Percentiles rank a stretch among this genome's conserved stretches.
phyloP scores from a whole-genome alignment of 2,329 filamentous ascomycete genomes.

The Penicillium frequentans region DNA sequence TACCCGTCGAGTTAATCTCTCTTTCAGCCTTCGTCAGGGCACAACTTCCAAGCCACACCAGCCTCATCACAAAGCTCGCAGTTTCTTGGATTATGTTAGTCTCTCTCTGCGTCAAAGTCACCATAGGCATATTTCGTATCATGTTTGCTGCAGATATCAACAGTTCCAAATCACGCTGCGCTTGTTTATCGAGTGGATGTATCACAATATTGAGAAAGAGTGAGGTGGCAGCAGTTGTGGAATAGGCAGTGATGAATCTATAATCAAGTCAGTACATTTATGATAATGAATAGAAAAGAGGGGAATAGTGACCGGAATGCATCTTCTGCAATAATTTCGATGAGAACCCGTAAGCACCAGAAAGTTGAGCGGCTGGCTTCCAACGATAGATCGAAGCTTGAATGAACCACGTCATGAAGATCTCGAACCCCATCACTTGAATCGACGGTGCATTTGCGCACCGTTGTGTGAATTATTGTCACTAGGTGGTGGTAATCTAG shows the following conservation, averaged over 20 bases:
- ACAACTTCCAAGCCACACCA: conserved; percentile 20
- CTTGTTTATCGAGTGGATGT: conserved; percentile 14
- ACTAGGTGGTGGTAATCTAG: conserved; percentile 17
- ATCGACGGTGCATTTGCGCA: conserved; percentile 14
- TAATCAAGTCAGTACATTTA: not conserved
- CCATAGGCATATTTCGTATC: conserved; percentile 4
- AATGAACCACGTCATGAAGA: conserved; percentile 20
- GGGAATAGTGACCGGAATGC: conserved; percentile 12
- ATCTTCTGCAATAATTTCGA: conserved; percentile 1
- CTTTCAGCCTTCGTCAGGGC: conserved; percentile 14
- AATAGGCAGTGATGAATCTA: conserved; percentile 14
- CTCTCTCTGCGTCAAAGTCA: conserved; percentile 3
- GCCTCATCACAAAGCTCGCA: conserved; percentile 15
- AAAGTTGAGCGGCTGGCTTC: conserved; percentile 17
- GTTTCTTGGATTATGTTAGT: conserved; percentile 1
- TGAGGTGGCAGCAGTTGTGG: conserved; percentile 10
- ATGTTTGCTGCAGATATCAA: conserved; percentile 16
- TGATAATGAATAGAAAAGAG: not conserved
- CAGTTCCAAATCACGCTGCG: conserved; percentile 15
- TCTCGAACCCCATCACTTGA: conserved; percentile 3
- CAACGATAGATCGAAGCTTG: conserved; percentile 21
- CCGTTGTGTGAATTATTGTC: conserved; percentile 17
- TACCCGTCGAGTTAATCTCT: not conserved
- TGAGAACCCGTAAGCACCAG: conserved; percentile 9
- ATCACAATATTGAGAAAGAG: conserved; percentile 23